Conservation (phyloP, 306 rosid species). For the Dryas alaskensis region DNA sequence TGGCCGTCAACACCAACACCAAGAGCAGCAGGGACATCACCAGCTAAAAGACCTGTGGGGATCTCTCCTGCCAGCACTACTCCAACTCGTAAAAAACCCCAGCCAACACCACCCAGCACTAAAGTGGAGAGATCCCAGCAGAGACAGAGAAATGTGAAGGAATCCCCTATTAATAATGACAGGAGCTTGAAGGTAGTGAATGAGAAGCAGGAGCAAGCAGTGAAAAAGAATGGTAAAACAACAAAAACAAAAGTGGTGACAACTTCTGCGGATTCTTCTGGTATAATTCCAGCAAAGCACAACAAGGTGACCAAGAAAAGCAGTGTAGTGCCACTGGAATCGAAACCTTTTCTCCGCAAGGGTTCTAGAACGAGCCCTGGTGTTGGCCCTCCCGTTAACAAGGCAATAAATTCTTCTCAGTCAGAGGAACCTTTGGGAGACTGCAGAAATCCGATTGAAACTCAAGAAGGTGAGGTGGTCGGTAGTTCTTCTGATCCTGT, state of each 20-base stretch:
- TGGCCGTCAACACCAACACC: slow-evolving; percentile 84
- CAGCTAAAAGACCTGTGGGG: slow-evolving; percentile 51
- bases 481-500: slow-evolving; percentile 48
- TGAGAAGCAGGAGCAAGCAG: slow-evolving; percentile 52
- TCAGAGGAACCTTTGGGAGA: slow-evolving; percentile 44
- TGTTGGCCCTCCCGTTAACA: slow-evolving; percentile 44
- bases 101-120: slow-evolving; percentile 38
- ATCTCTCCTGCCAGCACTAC: slow-evolving; percentile 54
- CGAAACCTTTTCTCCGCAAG: slow-evolving; percentile 83
- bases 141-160: slow-evolving; percentile 60
- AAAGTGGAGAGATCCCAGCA: slow-evolving; percentile 55
- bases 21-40: slow-evolving; percentile 53
- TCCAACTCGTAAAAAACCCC: slow-evolving; percentile 54
- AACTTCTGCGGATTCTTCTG: slow-evolving; percentile 52
- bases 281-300: slow-evolving; percentile 45
- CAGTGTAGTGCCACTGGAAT: slow-evolving; percentile 91
- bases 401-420: slow-evolving; percentile 53
- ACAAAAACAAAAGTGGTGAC: slow-evolving; percentile 48
- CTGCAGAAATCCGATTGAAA: slow-evolving; percentile 42
- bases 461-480: slow-evolving; percentile 48
- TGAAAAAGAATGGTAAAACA: slow-evolving; percentile 48
- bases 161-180: slow-evolving; percentile 32
- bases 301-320: slow-evolving; percentile 81
- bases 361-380: slow-evolving; percentile 61
- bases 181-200: slow-evolving; percentile 49